Evolutionary conservation across 495 filamentous ascomycete species (phyloP).

Genomic region (Hypoxylon subgilvum): DNA sequence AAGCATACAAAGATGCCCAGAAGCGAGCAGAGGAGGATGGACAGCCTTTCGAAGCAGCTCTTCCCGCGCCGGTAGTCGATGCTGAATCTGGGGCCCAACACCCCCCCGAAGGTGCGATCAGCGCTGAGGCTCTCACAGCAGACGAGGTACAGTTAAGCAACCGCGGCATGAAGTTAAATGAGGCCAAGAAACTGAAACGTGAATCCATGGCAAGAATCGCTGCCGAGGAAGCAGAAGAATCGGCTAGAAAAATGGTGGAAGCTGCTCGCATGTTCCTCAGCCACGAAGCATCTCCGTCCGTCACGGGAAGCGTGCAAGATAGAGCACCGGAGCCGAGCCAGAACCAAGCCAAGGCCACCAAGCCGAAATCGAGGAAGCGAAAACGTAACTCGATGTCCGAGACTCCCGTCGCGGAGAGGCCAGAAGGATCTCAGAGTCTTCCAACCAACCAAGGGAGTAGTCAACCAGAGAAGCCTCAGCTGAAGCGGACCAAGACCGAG

Average conservation of each 20-base stretch:
- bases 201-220: slow-evolving; percentile 73
- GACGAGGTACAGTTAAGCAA: slow-evolving; percentile 71
- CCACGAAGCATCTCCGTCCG: slow-evolving; percentile 40
- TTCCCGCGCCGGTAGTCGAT: slow-evolving; percentile 53
- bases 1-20: slow-evolving; percentile 73
- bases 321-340: slow-evolving; percentile 28
- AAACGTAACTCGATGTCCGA: slow-evolving; percentile 59
- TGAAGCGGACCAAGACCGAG: slow-evolving; percentile 66
- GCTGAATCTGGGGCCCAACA: slow-evolving; percentile 53
- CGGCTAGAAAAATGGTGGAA: slow-evolving; percentile 61
- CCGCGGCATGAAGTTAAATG: slow-evolving; percentile 88
- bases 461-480: slow-evolving; percentile 42
- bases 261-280: slow-evolving; percentile 59
- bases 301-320: slow-evolving; percentile 32
- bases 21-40: slow-evolving; percentile 71
- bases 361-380: slow-evolving; percentile 54
- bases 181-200: slow-evolving; percentile 88
- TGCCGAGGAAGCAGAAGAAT: slow-evolving; percentile 68
- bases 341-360: slow-evolving; percentile 35
- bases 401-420: slow-evolving; percentile 49
- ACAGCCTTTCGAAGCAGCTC: slow-evolving; percentile 60
- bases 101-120: slow-evolving; percentile 57
- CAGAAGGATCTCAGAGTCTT: slow-evolving; percentile 39
- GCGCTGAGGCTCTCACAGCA: slow-evolving; percentile 54
- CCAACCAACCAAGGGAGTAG: slow-evolving; percentile 30